Conservation (phyloP, 1,284 basidiomycete species). For the Heliocybe sulcata region DNA sequence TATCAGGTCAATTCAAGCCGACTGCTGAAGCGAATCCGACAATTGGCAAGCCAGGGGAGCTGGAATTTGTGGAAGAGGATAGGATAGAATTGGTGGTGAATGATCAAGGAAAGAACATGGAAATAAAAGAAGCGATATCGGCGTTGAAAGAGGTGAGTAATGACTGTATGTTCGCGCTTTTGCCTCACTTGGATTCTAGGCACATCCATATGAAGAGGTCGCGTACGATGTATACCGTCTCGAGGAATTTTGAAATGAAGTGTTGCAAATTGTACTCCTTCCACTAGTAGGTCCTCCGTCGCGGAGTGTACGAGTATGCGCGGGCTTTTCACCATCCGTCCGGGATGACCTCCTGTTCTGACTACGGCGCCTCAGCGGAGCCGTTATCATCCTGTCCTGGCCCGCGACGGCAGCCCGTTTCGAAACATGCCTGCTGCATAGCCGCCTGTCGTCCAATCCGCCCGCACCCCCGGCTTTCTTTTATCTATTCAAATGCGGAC, state of each 20-base stretch:
- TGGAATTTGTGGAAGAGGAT: constrained; percentile 46
- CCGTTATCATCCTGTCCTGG: neutral
- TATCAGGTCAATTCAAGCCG: constrained; percentile 41
- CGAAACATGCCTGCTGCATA: neutral
- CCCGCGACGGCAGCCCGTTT: neutral
- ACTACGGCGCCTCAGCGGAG: too few relatives aligned
- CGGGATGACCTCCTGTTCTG: too few relatives aligned
- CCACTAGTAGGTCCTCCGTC: too few relatives aligned
- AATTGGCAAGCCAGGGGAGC: constrained; percentile 31
- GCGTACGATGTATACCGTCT: constrained; percentile 48
- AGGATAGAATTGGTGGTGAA: constrained; percentile 47
- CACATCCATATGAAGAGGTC: constrained; percentile 53
- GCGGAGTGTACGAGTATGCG: too few relatives aligned
- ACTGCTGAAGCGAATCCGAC: constrained; percentile 32
- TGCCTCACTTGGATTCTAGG: constrained; percentile 19
- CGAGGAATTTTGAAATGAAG: constrained; percentile 28
- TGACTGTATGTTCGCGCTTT: neutral
- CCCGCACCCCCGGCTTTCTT: too few relatives aligned
- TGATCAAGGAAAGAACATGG: constrained; percentile 25
- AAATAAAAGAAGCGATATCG: constrained; percentile 32
- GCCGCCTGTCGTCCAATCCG: neutral
- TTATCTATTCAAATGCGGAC: too few relatives aligned
- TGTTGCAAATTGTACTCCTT: neutral
- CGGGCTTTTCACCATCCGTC: too few relatives aligned
- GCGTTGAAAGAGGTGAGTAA: constrained; percentile 38